Conservation (phyloP, 331 rosid species). For the Saraca asoca region DNA sequence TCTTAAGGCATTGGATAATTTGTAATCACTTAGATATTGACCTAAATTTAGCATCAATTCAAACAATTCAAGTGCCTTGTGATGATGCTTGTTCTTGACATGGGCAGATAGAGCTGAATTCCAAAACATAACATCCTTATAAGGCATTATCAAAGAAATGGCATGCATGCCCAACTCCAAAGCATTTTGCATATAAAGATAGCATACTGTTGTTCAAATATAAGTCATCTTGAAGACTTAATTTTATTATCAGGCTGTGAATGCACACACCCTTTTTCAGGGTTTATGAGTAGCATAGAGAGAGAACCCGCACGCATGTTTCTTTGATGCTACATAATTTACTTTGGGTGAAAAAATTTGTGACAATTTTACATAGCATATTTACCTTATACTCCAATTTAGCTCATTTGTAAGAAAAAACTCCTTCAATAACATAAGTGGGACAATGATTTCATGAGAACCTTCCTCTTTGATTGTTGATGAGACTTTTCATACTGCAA, state of each 20-base stretch:
- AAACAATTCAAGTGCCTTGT: slow-evolving; percentile 56
- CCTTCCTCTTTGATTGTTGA: too few species aligned
- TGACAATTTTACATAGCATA: slow-evolving; percentile 41
- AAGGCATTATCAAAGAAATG: slow-evolving; percentile 65
- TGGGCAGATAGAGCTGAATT: slow-evolving; percentile 57
- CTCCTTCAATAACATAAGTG: too few species aligned
- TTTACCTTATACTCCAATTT: not conserved
- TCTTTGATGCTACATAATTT: slow-evolving; percentile 43
- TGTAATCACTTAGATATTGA: slow-evolving; percentile 57
- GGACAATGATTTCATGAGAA: too few species aligned
- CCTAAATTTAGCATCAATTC: slow-evolving; percentile 47
- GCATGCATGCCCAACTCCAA: slow-evolving; percentile 53
- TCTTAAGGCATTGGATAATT: slow-evolving; percentile 52
- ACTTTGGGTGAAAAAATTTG: slow-evolving; percentile 31
- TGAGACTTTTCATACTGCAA: too few species aligned
- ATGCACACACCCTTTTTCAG: slow-evolving; percentile 51
- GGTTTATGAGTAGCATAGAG: slow-evolving; percentile 57
- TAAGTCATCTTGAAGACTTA: slow-evolving; percentile 56
- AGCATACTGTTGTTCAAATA: slow-evolving; percentile 58
- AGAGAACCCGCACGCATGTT: slow-evolving; percentile 49
- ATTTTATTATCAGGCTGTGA: slow-evolving; percentile 63
- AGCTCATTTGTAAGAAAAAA: not conserved
- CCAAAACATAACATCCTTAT: slow-evolving; percentile 69
- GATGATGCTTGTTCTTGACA: slow-evolving; percentile 42
- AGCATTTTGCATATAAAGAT: slow-evolving; percentile 54